These are phyloP conservation scores for Aristolochia californica DNA, from an alignment of 164 flowering plant species.

Conservation along the genomic window DNA sequence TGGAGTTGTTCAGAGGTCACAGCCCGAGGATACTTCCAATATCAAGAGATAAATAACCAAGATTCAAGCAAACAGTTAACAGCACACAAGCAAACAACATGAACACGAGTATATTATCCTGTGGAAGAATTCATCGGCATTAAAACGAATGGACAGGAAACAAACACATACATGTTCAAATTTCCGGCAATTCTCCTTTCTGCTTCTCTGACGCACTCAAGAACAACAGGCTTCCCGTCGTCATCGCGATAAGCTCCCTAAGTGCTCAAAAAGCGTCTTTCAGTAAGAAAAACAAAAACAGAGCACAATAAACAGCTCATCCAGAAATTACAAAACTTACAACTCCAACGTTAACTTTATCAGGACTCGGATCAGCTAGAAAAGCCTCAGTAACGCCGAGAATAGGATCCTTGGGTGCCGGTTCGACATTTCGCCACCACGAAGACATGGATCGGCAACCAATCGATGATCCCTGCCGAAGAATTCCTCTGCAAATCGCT, in stretches of 20 bases:
- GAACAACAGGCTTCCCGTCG: slow-evolving; percentile 89
- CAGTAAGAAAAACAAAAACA: background rate
- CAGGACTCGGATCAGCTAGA: slow-evolving; percentile 69
- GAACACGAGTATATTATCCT: background rate
- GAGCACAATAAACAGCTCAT: background rate
- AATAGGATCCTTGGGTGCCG: slow-evolving; percentile 86
- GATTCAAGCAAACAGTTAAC: background rate
- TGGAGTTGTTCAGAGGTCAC: no score
- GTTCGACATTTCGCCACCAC: slow-evolving; percentile 77
- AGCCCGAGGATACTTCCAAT: no score
- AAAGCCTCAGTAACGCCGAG: slow-evolving; percentile 96
- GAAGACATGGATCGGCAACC: slow-evolving; percentile 60
- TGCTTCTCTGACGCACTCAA: slow-evolving; percentile 89
- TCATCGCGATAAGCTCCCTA: slow-evolving; percentile 98
- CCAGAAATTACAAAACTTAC: slow-evolving; percentile 25
- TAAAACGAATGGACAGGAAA: background rate
- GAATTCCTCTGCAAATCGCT: slow-evolving; percentile 15
- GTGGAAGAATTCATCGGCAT: no score
- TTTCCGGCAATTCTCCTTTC: slow-evolving; percentile 79
- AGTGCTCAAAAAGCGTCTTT: slow-evolving; percentile 2
- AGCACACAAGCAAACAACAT: background rate
- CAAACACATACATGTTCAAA: slow-evolving; percentile 53
- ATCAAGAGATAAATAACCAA: no score
- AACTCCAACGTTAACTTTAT: slow-evolving; percentile 91
- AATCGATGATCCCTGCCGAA: slow-evolving; percentile 5